Evolutionary conservation across 2,329 filamentous ascomycete genomes (phyloP).

Genomic region (Torrubiellomyces zombiae): DNA sequence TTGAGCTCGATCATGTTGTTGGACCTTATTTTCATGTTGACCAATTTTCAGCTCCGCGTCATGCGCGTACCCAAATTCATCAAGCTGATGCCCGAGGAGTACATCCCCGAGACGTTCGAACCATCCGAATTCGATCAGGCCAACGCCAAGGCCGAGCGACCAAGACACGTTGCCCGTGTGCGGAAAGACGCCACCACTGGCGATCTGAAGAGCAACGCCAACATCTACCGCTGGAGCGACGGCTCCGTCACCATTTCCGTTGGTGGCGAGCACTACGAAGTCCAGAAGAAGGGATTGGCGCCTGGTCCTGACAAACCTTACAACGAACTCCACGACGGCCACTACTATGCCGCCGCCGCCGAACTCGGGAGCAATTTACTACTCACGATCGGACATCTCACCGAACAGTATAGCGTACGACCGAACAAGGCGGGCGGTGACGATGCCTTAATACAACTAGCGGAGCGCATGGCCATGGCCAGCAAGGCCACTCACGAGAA

Average conservation of each 20-base stretch:
- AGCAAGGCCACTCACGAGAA: slow-evolving; percentile 37
- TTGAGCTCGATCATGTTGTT: slow-evolving; percentile 1
- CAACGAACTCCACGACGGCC: slow-evolving; percentile 51
- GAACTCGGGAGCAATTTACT: slow-evolving; percentile 51
- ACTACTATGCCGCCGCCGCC: slow-evolving; percentile 61
- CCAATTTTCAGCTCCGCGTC: slow-evolving; percentile 39
- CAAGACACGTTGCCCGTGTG: slow-evolving; percentile 52
- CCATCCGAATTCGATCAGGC: slow-evolving; percentile 37
- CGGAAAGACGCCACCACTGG: slow-evolving; percentile 49
- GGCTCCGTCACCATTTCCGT: slow-evolving; percentile 62
- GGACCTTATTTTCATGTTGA: no score
- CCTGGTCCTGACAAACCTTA: slow-evolving; percentile 43
- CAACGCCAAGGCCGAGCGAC: slow-evolving; percentile 35
- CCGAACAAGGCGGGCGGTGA: slow-evolving; percentile 53
- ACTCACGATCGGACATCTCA: slow-evolving; percentile 59
- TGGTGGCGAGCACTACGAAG: slow-evolving; percentile 59
- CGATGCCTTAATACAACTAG: slow-evolving; percentile 51
- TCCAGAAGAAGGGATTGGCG: slow-evolving; percentile 53
- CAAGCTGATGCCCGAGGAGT: slow-evolving; percentile 50
- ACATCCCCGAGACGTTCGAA: slow-evolving; percentile 48
- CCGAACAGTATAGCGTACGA: slow-evolving; percentile 52
- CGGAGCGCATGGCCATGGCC: slow-evolving; percentile 48
- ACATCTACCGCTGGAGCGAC: slow-evolving; percentile 63
- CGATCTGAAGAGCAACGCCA: slow-evolving; percentile 56
- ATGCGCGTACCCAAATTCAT: slow-evolving; percentile 59